These are phyloP conservation scores for Pythium periplocum DNA, from an alignment of 352 stramenopile genomes.

Conservation along the genomic window DNA sequence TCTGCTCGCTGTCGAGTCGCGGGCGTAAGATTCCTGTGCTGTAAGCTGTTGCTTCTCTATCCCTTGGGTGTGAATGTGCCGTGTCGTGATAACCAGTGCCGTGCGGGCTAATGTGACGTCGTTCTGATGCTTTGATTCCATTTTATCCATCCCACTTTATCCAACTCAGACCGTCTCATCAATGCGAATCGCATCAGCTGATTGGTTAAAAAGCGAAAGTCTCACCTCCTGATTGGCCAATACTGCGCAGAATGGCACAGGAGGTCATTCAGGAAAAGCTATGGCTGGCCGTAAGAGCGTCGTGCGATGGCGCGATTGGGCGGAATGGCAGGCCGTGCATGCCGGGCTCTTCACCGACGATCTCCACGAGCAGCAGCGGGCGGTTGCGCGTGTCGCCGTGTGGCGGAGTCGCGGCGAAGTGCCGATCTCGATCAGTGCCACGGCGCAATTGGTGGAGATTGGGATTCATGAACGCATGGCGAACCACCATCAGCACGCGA, in stretches of 20 bases:
- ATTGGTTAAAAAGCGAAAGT: background rate
- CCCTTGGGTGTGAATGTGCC: too few species aligned
- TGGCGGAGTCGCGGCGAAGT: constrained; percentile 70
- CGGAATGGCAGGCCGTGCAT: constrained; percentile 70
- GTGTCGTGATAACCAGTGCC: too few species aligned
- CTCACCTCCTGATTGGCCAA: constrained; percentile 8
- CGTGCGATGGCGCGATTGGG: constrained; percentile 64
- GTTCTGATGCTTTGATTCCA: too few species aligned
- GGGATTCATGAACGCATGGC: constrained; percentile 64
- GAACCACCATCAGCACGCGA: constrained; percentile 54
- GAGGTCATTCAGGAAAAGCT: background rate
- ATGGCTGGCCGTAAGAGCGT: constrained; percentile 50
- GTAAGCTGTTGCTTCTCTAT: too few species aligned
- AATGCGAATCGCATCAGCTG: too few species aligned
- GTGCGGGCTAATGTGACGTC: too few species aligned
- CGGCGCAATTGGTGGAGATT: constrained; percentile 71
- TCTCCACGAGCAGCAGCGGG: constrained; percentile 38
- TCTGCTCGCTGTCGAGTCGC: constrained; percentile 13
- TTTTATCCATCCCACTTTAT: too few species aligned
- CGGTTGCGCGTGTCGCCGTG: constrained; percentile 48
- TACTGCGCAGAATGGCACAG: constrained; percentile 9
- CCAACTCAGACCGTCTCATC: too few species aligned
- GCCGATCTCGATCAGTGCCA: constrained; percentile 75
- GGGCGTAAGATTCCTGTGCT: too few species aligned
- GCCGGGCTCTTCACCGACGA: constrained; percentile 51